Evolutionary conservation across 192 early-diverging fungal genomes (phyloP).

Genomic region (Umbelopsis ramanniana): DNA sequence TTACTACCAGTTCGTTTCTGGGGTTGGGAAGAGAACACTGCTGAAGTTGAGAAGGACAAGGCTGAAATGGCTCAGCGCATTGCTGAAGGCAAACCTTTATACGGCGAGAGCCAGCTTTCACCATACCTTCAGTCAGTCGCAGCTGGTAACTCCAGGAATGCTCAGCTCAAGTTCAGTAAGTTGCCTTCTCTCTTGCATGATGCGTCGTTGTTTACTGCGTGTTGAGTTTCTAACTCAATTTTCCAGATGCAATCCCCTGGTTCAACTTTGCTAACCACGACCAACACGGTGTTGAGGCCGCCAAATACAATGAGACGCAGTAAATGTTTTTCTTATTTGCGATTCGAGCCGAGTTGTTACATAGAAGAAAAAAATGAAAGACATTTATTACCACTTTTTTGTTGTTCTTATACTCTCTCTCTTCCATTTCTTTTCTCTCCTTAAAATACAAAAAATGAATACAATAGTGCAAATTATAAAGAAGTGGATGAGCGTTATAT

Average conservation of each 20-base stretch:
- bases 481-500: neutral
- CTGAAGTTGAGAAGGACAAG: constrained; percentile 74
- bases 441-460: neutral
- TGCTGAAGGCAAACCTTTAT: constrained; percentile 70
- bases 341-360: constrained; percentile 10
- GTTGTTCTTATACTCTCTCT: constrained; percentile 15
- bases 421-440: constrained; percentile 6
- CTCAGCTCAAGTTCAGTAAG: constrained; percentile 68
- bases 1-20: constrained; percentile 79
- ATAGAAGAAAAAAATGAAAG: constrained; percentile 20
- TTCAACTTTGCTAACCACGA: constrained; percentile 83
- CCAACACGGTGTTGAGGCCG: constrained; percentile 66
- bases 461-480: neutral
- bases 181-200: neutral
- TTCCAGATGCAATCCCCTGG: constrained; percentile 65
- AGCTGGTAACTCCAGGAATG: constrained; percentile 67
- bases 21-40: constrained; percentile 87
- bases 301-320: constrained; percentile 47
- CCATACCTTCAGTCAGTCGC: constrained; percentile 62
- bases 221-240: constrained; percentile 14
- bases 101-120: constrained; percentile 62
- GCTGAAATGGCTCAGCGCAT: constrained; percentile 64
- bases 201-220: constrained; percentile 6
- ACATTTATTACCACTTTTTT: constrained; percentile 24
- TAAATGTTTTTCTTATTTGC: constrained; percentile 6